Evolutionary conservation across 768 basidiomycete species (phyloP).

Genomic region (Glaciozyma antarctica): DNA sequence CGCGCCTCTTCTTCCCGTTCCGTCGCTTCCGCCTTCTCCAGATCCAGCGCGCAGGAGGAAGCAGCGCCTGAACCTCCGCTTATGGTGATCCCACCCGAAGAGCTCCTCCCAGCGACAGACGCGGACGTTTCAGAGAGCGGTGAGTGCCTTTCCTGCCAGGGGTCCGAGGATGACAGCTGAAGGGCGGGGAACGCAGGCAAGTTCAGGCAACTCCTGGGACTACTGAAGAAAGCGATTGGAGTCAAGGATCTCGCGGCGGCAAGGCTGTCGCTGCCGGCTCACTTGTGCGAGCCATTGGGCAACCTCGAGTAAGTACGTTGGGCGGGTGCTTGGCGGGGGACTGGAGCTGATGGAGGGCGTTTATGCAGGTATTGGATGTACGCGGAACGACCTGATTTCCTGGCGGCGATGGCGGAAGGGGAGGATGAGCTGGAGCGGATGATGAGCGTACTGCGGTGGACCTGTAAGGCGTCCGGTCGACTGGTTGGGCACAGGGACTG

Average conservation of each 20-base stretch:
- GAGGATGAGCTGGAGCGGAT: constrained; percentile 63
- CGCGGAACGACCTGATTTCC: constrained; percentile 33
- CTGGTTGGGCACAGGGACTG: background rate
- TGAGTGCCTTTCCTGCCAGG: too few relatives aligned
- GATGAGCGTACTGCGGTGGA: constrained; percentile 66
- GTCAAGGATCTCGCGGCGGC: constrained; percentile 33
- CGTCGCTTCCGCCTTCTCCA: too few relatives aligned
- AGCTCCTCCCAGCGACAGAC: too few relatives aligned
- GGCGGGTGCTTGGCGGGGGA: background rate
- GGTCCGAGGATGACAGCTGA: too few relatives aligned
- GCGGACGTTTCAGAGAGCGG: too few relatives aligned
- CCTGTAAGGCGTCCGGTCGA: constrained; percentile 1
- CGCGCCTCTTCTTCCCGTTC: too few relatives aligned
- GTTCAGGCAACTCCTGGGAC: constrained; percentile 27
- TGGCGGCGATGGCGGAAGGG: constrained; percentile 29
- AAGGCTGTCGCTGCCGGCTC: constrained; percentile 29
- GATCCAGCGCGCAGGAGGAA: too few relatives aligned
- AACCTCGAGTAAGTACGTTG: constrained; percentile 30
- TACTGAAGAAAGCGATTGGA: constrained; percentile 29
- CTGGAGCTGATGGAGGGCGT: background rate
- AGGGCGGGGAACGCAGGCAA: constrained; percentile 8
- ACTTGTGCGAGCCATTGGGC: constrained; percentile 27
- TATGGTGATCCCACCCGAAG: too few relatives aligned
- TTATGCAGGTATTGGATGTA: constrained; percentile 11
- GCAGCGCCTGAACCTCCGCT: too few relatives aligned